These are phyloP conservation scores for Rhynchosporium agropyri DNA, from an alignment of 2,329 filamentous ascomycete species.

Conservation along the genomic window DNA sequence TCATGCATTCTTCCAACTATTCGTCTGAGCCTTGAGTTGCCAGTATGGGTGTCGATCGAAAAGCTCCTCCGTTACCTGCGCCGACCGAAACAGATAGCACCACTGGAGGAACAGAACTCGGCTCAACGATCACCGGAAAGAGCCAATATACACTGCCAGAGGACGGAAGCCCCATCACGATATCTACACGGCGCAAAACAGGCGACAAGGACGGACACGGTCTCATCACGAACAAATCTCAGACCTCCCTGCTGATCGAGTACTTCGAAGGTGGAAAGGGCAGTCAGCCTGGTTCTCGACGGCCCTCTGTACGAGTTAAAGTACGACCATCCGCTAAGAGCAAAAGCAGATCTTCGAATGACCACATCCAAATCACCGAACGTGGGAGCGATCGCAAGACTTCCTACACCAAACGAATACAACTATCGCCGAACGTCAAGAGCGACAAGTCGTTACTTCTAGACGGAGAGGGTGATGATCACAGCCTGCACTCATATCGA, in stretches of 20 bases:
- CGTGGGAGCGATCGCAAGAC: constrained; percentile 73
- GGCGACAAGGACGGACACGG: constrained; percentile 51
- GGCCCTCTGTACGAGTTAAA: constrained; percentile 71
- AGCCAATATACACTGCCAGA: constrained; percentile 79
- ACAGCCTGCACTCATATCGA: constrained; percentile 72
- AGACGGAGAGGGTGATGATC: constrained; percentile 59
- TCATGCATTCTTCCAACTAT: constrained; percentile 34
- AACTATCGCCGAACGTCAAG: constrained; percentile 54
- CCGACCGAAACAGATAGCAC: constrained; percentile 71
- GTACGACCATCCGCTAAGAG: constrained; percentile 66
- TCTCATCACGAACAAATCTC: constrained; percentile 59
- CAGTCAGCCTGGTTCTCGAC: constrained; percentile 54
- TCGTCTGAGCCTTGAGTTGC: constrained; percentile 30
- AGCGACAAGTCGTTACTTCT: constrained; percentile 44
- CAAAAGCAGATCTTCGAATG: constrained; percentile 53
- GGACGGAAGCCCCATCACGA: constrained; percentile 89
- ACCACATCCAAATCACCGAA: constrained; percentile 86
- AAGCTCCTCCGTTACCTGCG: constrained; percentile 71
- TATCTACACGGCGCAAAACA: constrained; percentile 74
- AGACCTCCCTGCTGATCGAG: constrained; percentile 74
- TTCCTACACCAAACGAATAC: constrained; percentile 69
- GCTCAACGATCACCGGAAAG: constrained; percentile 68
- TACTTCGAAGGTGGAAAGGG: constrained; percentile 71
- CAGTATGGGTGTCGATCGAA: constrained; percentile 44
- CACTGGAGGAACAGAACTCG: constrained; percentile 61